A percentile compares a stretch with the other conserved stretches of the same genome.
These are phyloP conservation scores for Mentha longifolia DNA, from an alignment of 257 asterid genomes.

Conservation along the genomic window DNA sequence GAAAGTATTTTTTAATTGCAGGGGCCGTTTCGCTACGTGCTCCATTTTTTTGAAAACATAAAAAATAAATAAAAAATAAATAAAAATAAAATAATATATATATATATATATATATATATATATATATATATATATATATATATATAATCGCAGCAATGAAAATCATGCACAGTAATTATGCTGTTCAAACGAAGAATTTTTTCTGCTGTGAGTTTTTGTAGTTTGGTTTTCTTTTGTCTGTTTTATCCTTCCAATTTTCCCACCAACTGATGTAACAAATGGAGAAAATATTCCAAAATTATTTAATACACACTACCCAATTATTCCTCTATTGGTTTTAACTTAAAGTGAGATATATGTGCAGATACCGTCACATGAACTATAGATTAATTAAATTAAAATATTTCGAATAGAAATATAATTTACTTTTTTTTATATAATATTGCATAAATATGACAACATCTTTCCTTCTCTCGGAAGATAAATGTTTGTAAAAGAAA, in stretches of 20 bases:
- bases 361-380: background rate
- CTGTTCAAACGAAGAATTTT: slow-evolving; percentile 35
- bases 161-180: slow-evolving; percentile 32
- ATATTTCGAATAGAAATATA: background rate
- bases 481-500: no score
- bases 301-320: slow-evolving; percentile 5
- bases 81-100: background rate
- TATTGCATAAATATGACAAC: background rate
- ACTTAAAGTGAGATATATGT: background rate
- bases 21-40: slow-evolving; percentile 25
- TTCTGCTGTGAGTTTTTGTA: slow-evolving; percentile 21
- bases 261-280: background rate
- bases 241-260: slow-evolving; percentile 14
- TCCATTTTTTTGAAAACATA: slow-evolving; percentile 26
- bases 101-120: no score
- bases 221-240: slow-evolving; percentile 25
- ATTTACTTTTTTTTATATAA: no score
- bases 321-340: background rate
- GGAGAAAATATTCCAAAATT: background rate
- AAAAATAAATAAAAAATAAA: background rate
- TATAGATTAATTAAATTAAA: background rate
- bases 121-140: no score
- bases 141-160: slow-evolving; percentile 19
- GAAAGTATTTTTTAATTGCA: slow-evolving; percentile 17
- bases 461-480: background rate